Percentiles rank a stretch among this genome's conserved stretches.
Evolutionary conservation across 2,329 filamentous ascomycete genomes (phyloP).

Genomic region (Cladosporium velox): DNA sequence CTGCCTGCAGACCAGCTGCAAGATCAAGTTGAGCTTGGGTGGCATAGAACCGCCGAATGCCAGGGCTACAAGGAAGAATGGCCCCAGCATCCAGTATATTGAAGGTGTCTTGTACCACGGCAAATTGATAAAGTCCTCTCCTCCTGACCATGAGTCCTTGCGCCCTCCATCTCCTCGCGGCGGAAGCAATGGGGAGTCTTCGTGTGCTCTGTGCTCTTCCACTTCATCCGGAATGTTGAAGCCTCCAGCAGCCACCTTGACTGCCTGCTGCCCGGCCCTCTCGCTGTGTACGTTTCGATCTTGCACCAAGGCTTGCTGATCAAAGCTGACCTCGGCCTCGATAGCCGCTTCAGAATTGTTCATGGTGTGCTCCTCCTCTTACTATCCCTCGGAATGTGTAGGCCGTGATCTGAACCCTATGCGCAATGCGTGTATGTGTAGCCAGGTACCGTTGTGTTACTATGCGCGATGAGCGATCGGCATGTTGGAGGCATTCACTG

Average conservation of each 20-base stretch:
- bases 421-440: not conserved
- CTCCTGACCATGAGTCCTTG: constrained; percentile 30
- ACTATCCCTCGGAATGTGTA: not conserved
- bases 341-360: constrained; percentile 37
- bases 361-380: constrained; percentile 26
- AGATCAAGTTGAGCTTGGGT: constrained; percentile 83
- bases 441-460: not conserved
- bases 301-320: constrained; percentile 24
- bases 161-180: constrained; percentile 26
- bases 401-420: not conserved
- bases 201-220: constrained; percentile 27
- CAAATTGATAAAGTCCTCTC: constrained; percentile 59
- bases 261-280: constrained; percentile 26
- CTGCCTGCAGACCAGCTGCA: constrained; percentile 78
- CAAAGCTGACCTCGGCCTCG: constrained; percentile 38
- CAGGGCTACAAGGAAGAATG: constrained; percentile 78
- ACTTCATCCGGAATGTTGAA: constrained; percentile 21
- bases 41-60: constrained; percentile 85
- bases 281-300: constrained; percentile 22
- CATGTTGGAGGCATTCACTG: constrained; percentile 1
- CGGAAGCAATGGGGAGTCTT: constrained; percentile 31
- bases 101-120: constrained; percentile 66
- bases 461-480: not conserved
- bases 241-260: constrained; percentile 30
- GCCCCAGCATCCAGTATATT: constrained; percentile 78